Conservation (phyloP, 768 basidiomycete species). For the Mycena vulgaris region DNA sequence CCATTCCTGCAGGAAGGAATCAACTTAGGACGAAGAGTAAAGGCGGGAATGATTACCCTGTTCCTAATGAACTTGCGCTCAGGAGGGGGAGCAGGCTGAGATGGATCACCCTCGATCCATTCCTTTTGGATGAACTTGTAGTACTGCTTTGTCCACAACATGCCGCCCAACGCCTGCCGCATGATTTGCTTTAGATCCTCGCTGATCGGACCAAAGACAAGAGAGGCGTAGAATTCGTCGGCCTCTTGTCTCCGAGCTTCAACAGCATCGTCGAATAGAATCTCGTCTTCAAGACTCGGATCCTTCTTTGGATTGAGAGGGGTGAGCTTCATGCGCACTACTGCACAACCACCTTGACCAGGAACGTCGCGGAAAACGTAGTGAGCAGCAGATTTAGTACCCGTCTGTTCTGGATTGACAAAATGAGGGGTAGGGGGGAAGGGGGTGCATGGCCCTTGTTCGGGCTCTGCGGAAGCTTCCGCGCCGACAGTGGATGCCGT, state of each 20-base stretch:
- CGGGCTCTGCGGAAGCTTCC: conserved; percentile 56
- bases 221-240: conserved; percentile 92
- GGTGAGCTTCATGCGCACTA: conserved; percentile 95
- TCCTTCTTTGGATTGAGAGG: conserved; percentile 82
- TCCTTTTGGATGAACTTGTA: conserved; percentile 97
- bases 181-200: conserved; percentile 97
- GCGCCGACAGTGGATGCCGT: conserved; percentile 61
- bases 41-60: conserved; percentile 59
- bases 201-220: conserved; percentile 87
- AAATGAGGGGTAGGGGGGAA: conserved; percentile 70
- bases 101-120: conserved; percentile 96
- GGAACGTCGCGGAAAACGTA: conserved; percentile 92
- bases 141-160: conserved; percentile 99
- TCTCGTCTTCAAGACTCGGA: conserved; percentile 88
- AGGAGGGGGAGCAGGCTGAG: conserved; percentile 94
- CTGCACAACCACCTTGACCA: conserved; percentile 92
- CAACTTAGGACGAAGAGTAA: conserved; percentile 8
- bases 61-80: conserved; percentile 90
- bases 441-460: conserved; percentile 73
- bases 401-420: conserved; percentile 88
- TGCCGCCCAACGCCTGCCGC: conserved; percentile 95
- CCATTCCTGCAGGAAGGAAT: conserved; percentile 78
- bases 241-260: conserved; percentile 95
- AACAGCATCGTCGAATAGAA: conserved; percentile 87
- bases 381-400: conserved; percentile 95